Base-by-base conservation (phyloP, 2,329 filamentous ascomycete species). In the Aschersonia sp. region DNA sequence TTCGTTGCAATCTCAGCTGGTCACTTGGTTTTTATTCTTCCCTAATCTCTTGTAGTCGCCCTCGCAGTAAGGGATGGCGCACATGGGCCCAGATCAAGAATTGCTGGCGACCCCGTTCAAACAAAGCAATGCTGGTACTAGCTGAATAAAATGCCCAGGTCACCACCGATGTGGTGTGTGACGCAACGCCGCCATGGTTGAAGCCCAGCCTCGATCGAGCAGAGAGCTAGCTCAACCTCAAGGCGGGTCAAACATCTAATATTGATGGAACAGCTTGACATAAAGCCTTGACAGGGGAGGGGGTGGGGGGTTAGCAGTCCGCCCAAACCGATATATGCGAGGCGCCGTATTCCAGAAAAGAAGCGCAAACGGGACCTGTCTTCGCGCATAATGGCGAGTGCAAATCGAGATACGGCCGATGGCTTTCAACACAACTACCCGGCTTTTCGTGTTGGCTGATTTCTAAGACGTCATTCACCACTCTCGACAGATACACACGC, bases 341-440 rank as follows among this genome's bases (percentile, higher is more conserved):
- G 11, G 32, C 32, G 32, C 32, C 32, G 8, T 37, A 37, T 12
- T 37, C 35, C 12, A 12, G 35, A 37, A 4, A 12, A 3, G 35
- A 8, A 37, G 35, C 12, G 12, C 8, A 37, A 37, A 37, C 8
- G 12, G 35, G 4, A 37, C 8, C 12, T 22, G 22, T 22, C 22
- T 22, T 22, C 22, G 22, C 35, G 12, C 35, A 37, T 37, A 8
- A 37, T 12, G 12, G 12, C 35, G 4, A 37, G 35, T 3, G 12
- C 35, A 12, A 37, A 37, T 37, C 8, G 8, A 9, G 35, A 8
- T 12, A 12, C 35, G 8, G 35, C 35, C 12, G 35, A 37, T 43
- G 14, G 41, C 35, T 12, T 6, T 32, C 40, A 51, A 51, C 45
- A 54, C 47, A 4, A 22, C 22, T 22, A 2, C 22, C 22, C 22